Conservation (phyloP, 768 basidiomycete genomes). For the Boletus huronensis region DNA sequence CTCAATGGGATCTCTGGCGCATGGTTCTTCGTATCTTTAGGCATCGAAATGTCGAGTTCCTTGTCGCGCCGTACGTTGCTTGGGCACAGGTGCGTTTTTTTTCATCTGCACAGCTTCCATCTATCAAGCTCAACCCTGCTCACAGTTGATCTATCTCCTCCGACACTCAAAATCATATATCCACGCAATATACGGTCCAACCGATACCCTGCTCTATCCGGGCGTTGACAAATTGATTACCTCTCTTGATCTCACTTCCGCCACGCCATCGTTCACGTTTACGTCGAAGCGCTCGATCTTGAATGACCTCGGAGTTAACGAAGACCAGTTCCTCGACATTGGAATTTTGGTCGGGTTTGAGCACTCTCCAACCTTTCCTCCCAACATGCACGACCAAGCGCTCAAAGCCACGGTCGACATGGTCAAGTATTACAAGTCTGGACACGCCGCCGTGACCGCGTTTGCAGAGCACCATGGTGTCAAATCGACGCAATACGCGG, state of each 20-base stretch:
- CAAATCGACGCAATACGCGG: constrained; percentile 73
- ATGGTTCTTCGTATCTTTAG: constrained; percentile 89
- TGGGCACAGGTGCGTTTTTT: constrained; percentile 84
- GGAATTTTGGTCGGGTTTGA: constrained; percentile 91
- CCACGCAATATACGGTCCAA: constrained; percentile 89
- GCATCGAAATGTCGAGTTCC: constrained; percentile 92
- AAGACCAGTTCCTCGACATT: constrained; percentile 94
- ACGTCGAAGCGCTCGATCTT: constrained; percentile 78
- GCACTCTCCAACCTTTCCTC: constrained; percentile 74
- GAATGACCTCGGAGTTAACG: constrained; percentile 56
- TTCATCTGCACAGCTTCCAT: not conserved
- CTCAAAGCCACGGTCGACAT: constrained; percentile 87
- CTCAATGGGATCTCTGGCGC: constrained; percentile 93
- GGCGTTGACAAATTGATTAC: constrained; percentile 88
- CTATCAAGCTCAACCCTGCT: constrained; percentile 4
- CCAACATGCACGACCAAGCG: constrained; percentile 74
- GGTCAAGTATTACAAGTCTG: constrained; percentile 90
- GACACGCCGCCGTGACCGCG: constrained; percentile 73
- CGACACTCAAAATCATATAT: constrained; percentile 92
- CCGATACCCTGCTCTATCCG: constrained; percentile 87
- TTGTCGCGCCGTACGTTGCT: constrained; percentile 92
- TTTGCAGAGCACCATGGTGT: constrained; percentile 81
- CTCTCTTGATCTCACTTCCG: constrained; percentile 69
- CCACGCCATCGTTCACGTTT: constrained; percentile 74
- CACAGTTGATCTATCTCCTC: constrained; percentile 89